Evolutionary conservation across 2,329 filamentous ascomycete genomes (phyloP), one percentile per base, ranked within the genome.

Genomic region (Verticillium albo-atrum): DNA sequence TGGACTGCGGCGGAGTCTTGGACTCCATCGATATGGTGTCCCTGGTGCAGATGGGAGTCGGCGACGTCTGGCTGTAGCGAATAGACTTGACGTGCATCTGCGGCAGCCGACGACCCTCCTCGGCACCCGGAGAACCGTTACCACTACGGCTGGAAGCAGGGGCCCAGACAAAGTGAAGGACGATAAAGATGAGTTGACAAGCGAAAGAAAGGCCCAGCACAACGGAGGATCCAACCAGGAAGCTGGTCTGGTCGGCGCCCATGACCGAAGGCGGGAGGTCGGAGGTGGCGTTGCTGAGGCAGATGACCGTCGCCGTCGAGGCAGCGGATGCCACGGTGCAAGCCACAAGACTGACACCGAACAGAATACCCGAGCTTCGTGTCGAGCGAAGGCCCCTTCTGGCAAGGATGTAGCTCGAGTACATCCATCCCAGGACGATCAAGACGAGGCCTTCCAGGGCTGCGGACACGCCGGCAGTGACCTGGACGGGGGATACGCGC

Each of bases 61-160:
- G 72, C 30, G 70, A 68, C 0, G 81, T 80, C 62, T 77, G 71
- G 66, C 79, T 75, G 66, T 85, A 85, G 2, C 77, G 79, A 23
- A 85, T 75, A 4, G 81, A 74, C 69, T 85, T 85, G 64, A 84
- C 70, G n/a, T 76, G 72, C 28, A 70, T 69, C 23, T 69, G 64
- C 12, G 70, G 67, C 10, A 70, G 69, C 10, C 68, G 67, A 37
- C 62, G 67, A 32, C 66, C 69, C 42, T 72, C 71, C 27, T 74
- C 72, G 9, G 72, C 69, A 30, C 70, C 68, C 32, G 71, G 67
- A 47, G 42, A 30, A 25, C 23, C 12, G n/a, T n/a, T n/a, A 20
- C 42, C 42, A 7, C 35, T 50, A n/a, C 25, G 27, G 37, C 6
- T 23, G 10, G 55, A 20, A 6, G 10, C 59, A 27, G 79, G 74